Conservation (phyloP, 1,284 basidiomycete genomes). For the Naganishia cerealis region DNA sequence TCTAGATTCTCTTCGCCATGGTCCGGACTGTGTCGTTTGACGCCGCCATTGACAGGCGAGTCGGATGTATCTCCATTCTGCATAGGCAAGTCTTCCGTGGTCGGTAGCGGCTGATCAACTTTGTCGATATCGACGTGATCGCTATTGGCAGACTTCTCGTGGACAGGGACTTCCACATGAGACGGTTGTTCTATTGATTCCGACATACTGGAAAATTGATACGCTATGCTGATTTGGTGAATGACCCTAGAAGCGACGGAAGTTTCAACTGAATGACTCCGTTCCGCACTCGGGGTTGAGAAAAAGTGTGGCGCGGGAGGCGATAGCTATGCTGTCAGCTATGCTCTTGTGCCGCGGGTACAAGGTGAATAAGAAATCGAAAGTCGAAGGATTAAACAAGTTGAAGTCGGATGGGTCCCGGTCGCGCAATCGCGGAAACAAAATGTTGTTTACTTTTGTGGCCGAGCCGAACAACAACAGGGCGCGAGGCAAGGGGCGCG, state of each 20-base stretch:
- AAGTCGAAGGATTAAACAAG: not conserved
- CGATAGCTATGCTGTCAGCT: not conserved
- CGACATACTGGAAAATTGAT: slow-evolving; percentile 20
- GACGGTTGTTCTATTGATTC: slow-evolving; percentile 4
- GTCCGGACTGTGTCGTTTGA: slow-evolving; percentile 26
- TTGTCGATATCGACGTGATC: not conserved
- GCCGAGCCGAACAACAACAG: too few relatives aligned
- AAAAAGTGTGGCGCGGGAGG: not conserved
- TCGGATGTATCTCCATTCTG: not conserved
- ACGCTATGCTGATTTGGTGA: slow-evolving; percentile 11
- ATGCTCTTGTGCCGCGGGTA: not conserved
- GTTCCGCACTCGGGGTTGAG: not conserved
- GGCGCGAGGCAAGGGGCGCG: too few relatives aligned
- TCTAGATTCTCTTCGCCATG: slow-evolving; percentile 9
- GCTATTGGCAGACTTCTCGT: slow-evolving; percentile 3
- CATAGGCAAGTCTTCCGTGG: slow-evolving; percentile 4
- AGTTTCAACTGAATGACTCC: slow-evolving; percentile 29
- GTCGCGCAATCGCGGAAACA: not conserved
- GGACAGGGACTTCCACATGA: not conserved
- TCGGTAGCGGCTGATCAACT: not conserved
- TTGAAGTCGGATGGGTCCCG: not conserved
- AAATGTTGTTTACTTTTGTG: not conserved
- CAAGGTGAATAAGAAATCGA: slow-evolving; percentile 6
- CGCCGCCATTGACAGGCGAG: not conserved
- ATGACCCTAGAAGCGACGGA: slow-evolving; percentile 13